Percentiles rank a stretch among this genome's conserved stretches.
Evolutionary conservation across 129 eudicot genomes (phyloP).

Genomic region (Tagetes erecta): DNA sequence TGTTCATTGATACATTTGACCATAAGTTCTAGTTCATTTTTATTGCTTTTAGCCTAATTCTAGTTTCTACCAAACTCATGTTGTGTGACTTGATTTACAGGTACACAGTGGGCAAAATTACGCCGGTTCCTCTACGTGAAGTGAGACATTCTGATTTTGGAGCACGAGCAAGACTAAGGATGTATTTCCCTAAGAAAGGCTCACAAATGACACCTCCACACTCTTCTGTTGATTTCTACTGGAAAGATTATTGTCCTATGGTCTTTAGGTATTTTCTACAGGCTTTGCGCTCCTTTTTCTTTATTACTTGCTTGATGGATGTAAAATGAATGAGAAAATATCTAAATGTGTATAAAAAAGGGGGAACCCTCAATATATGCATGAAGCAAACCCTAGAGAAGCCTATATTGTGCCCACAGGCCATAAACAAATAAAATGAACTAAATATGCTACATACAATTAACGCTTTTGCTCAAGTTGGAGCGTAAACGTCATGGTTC

Average conservation of each 20-base stretch:
- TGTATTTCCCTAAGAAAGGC: slow-evolving; percentile 85
- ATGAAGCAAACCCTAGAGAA: background rate
- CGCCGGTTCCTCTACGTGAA: slow-evolving; percentile 96
- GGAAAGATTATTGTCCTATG: slow-evolving; percentile 99
- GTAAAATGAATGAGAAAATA: background rate
- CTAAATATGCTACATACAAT: background rate
- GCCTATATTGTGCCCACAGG: background rate
- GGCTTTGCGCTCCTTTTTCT: slow-evolving; percentile 6
- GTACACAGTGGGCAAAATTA: slow-evolving; percentile 97
- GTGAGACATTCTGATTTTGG: slow-evolving; percentile 90
- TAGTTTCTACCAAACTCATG: slow-evolving; percentile 31
- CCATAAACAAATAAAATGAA: background rate
- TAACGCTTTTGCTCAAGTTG: background rate
- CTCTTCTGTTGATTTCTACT: slow-evolving; percentile 73
- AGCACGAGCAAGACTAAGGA: slow-evolving; percentile 77
- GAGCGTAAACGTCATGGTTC: background rate
- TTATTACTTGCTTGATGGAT: slow-evolving; percentile 5
- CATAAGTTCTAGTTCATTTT: background rate
- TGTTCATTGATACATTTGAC: background rate
- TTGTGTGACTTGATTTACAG: slow-evolving; percentile 57
- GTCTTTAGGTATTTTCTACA: slow-evolving; percentile 75
- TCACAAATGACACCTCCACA: slow-evolving; percentile 93
- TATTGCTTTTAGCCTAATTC: background rate
- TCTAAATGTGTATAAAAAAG: no score
- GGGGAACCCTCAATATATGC: no score